Percentiles rank a stretch among this genome's conserved stretches.
Evolutionary conservation across 2,329 filamentous ascomycete species (phyloP).

Genomic region (Epichloe hybrida): DNA sequence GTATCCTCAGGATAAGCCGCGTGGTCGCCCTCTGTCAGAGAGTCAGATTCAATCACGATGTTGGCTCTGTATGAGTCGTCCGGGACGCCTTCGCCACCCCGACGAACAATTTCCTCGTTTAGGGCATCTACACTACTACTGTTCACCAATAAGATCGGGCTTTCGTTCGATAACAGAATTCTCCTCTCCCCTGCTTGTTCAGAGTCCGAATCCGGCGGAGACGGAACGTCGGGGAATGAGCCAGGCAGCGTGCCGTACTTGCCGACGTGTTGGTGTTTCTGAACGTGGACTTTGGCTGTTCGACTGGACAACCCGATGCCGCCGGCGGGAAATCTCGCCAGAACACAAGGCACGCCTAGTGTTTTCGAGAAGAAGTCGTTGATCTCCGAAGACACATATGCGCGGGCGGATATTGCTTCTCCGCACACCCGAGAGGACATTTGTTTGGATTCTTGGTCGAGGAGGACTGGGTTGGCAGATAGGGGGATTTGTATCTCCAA

Average conservation of each 20-base stretch:
- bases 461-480: constrained; percentile 50
- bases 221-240: constrained; percentile 39
- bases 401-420: constrained; percentile 56
- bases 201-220: constrained; percentile 43
- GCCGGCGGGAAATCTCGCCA: constrained; percentile 66
- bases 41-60: constrained; percentile 48
- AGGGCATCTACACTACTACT: constrained; percentile 64
- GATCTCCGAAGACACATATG: constrained; percentile 53
- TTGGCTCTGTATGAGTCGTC: constrained; percentile 80
- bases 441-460: constrained; percentile 27
- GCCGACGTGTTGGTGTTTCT: constrained; percentile 35
- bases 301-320: constrained; percentile 45
- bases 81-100: constrained; percentile 50
- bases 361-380: constrained; percentile 65
- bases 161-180: constrained; percentile 83
- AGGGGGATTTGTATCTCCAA: constrained; percentile 38
- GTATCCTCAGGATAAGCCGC: constrained; percentile 64
- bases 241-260: constrained; percentile 29
- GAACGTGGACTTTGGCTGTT: constrained; percentile 58
- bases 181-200: constrained; percentile 29
- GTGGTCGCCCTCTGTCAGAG: constrained; percentile 24
- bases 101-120: constrained; percentile 55
- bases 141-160: constrained; percentile 77
- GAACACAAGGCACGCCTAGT: constrained; percentile 64
- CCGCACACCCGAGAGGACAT: constrained; percentile 65